Base-by-base conservation (phyloP, 2,329 filamentous ascomycete species). In the Sordariomycetes sp. region DNA sequence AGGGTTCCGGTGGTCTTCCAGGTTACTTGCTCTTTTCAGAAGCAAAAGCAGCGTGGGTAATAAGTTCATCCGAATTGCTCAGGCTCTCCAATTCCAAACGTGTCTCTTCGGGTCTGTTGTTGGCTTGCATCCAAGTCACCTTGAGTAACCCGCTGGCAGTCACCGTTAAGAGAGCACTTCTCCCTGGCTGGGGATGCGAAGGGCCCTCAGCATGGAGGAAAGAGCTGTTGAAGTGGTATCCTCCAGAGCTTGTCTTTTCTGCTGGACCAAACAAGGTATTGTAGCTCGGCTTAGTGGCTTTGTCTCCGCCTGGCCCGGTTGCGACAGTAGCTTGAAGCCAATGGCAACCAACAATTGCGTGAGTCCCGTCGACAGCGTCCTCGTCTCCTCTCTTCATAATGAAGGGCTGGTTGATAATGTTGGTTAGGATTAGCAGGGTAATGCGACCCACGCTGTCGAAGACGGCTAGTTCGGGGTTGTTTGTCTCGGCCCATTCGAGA, bases 361-460 rank as follows among this genome's bases (percentile, higher is more conserved):
- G 77, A 24, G 85, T 66, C 51, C 94, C 86, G 46, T 87, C 82
- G 34, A 25, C 31, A 3, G 72, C 59, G 49, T 90, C 86, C n/a
- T 66, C 56, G 17, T 79, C 70, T 58, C 77, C 80, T 36, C 68
- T 71, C 27, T 79, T 72, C 32, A 68, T 67, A 8, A 74, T 54
- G 21, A 68, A 72, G 37, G 88, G 74, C 34, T 78, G 75, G 50
- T 94, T 94, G 30, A 95, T 59, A 7, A 78, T 75, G 40, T 80
- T 73, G 12, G 73, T 71, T 44, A 87, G 79, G 30, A 72, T 77
- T 44, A 88, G 71, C 34, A 95, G 77, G 39, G 78, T 72, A 16
- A 94, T 72, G 37, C 85, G 75, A 6, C 90, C 92, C 17, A 77
- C 75, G 19, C 79, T 71, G 56, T 96, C 90, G 39, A 92, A 70